Conservation (phyloP, 441 rosid species). For the Populus hybrid region DNA sequence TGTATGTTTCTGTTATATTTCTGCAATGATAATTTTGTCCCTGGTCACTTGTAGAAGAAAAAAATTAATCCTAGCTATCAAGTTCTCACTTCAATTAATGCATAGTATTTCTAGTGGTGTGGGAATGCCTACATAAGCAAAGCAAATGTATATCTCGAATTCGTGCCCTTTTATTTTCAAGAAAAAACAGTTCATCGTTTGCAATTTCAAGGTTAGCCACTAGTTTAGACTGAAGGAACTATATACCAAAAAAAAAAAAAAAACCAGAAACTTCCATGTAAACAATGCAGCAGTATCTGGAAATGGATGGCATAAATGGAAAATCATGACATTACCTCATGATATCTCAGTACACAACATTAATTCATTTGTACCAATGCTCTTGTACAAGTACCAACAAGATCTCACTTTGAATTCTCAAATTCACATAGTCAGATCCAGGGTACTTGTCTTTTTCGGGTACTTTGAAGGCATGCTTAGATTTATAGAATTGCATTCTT, state of each 20-base stretch:
- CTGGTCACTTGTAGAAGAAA: neutral
- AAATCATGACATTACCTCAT: neutral
- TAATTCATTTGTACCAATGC: neutral
- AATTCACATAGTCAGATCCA: conserved; percentile 36
- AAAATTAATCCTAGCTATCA: neutral
- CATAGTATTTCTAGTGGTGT: neutral
- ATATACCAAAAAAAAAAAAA: neutral
- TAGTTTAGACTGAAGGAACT: neutral
- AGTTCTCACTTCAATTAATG: neutral
- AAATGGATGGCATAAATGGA: neutral
- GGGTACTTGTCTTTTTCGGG: conserved; percentile 33
- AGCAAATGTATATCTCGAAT: neutral
- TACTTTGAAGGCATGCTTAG: conserved; percentile 16
- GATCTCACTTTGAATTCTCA: conserved; percentile 39
- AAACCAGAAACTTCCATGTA: neutral
- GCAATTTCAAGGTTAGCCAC: neutral
- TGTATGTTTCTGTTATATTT: neutral
- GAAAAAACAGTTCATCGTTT: neutral
- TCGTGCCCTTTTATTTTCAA: neutral
- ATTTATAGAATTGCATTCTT: conserved; percentile 9
- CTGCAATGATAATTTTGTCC: neutral
- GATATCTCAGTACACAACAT: neutral
- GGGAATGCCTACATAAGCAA: neutral
- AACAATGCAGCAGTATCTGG: neutral
- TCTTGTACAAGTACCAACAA: conserved; percentile 41